Percentiles rank a stretch among this genome's conserved stretches.
Evolutionary conservation across 495 filamentous ascomycete genomes (phyloP).

Genomic region (Talaromyces stipitatus): DNA sequence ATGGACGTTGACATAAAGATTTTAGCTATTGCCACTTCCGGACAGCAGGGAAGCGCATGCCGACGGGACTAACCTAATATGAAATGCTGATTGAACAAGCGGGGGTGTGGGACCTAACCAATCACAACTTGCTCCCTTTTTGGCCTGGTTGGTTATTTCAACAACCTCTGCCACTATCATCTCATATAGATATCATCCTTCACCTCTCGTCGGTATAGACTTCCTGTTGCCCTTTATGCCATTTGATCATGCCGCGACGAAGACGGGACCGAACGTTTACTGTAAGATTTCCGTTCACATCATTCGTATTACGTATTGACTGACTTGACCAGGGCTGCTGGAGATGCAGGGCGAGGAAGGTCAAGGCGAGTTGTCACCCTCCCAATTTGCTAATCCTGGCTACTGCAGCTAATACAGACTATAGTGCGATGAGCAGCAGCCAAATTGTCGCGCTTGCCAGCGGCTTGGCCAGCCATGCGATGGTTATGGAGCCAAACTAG

Average conservation of each 20-base stretch:
- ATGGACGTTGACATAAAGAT: not conserved
- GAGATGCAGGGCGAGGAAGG: conserved; percentile 3
- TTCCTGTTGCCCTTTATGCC: not conserved
- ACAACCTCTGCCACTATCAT: not conserved
- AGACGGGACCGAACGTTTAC: conserved; percentile 1
- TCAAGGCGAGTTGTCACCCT: conserved; percentile 1
- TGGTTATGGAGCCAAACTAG: conserved; percentile 6
- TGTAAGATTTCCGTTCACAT: not conserved
- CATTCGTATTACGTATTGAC: conserved; percentile 1
- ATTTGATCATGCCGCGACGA: conserved; percentile 3
- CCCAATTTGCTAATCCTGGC: not conserved
- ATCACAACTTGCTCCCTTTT: too few relatives aligned
- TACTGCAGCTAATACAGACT: not conserved
- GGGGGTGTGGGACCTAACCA: too few relatives aligned
- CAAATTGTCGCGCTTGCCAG: conserved; percentile 29
- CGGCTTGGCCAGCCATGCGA: conserved; percentile 14
- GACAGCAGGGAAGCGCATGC: not conserved
- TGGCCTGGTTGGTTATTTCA: too few relatives aligned
- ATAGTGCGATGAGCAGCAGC: conserved; percentile 29
- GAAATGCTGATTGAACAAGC: not conserved
- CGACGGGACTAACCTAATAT: not conserved
- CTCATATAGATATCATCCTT: not conserved
- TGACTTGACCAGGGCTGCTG: conserved; percentile 1
- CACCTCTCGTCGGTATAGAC: conserved; percentile 1
- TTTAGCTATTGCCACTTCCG: not conserved